Conservation (phyloP, 1,284 basidiomycete species). For the Puccinia coronata region DNA sequence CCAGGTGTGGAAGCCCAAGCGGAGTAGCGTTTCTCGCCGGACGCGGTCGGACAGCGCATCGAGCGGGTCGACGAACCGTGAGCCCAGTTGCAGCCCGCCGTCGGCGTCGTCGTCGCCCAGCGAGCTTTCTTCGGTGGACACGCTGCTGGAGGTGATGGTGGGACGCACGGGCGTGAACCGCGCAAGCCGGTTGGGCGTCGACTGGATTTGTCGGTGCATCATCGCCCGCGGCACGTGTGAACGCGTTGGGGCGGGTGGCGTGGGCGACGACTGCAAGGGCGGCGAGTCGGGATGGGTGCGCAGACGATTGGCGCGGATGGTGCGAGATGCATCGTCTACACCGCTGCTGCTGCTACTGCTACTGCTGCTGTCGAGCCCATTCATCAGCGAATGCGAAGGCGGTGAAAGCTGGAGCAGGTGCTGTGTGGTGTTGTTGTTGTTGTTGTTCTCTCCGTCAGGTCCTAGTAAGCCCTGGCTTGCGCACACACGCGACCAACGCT, state of each 20-base stretch:
- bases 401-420: background rate
- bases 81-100: background rate
- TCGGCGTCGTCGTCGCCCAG: background rate
- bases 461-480: slow-evolving; percentile 20
- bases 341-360: too few species aligned
- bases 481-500: slow-evolving; percentile 24
- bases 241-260: slow-evolving; percentile 15
- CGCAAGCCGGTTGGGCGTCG: slow-evolving; percentile 8
- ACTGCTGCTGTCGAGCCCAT: too few species aligned
- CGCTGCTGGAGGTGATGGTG: too few species aligned
- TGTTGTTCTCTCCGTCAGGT: background rate
- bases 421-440: slow-evolving; percentile 10
- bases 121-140: background rate
- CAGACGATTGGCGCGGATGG: background rate
- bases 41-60: slow-evolving; percentile 34
- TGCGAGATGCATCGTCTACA: slow-evolving; percentile 18
- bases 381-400: background rate
- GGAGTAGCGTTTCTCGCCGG: slow-evolving; percentile 8
- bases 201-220: background rate
- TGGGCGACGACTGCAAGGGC: too few species aligned
- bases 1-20: slow-evolving; percentile 7
- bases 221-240: background rate
- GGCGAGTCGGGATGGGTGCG: slow-evolving; percentile 9
- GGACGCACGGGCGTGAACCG: slow-evolving; percentile 8
- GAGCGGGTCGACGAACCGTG: slow-evolving; percentile 37